These are phyloP conservation scores for Neoscytalidium dimidiatum DNA, from an alignment of 2,329 filamentous ascomycete genomes.

Conservation along the genomic window DNA sequence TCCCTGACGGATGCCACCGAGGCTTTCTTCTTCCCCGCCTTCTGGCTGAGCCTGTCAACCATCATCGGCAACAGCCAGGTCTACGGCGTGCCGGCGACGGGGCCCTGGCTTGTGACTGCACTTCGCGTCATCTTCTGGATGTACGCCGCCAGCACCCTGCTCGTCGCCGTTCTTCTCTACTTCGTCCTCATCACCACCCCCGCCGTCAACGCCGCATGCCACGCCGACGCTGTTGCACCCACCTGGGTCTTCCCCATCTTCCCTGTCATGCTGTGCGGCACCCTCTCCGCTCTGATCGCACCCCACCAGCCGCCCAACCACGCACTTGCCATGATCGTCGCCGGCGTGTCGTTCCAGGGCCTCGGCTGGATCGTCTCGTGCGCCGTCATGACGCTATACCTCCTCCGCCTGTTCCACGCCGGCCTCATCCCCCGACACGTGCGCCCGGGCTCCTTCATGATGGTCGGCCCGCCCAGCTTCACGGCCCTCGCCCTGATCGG, in stretches of 20 bases:
- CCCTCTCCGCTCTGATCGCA: constrained; percentile 67
- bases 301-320: constrained; percentile 58
- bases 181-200: constrained; percentile 55
- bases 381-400: constrained; percentile 73
- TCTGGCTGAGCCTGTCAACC: constrained; percentile 45
- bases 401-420: constrained; percentile 67
- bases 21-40: constrained; percentile 50
- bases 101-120: constrained; percentile 42
- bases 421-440: constrained; percentile 65
- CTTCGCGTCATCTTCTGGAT: constrained; percentile 47
- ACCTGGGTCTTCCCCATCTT: constrained; percentile 76
- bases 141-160: constrained; percentile 43
- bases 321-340: constrained; percentile 65
- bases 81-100: constrained; percentile 40
- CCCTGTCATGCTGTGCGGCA: constrained; percentile 72
- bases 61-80: constrained; percentile 46
- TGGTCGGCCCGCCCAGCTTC: constrained; percentile 72
- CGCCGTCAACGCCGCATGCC: constrained; percentile 48
- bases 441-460: constrained; percentile 72
- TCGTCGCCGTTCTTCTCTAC: constrained; percentile 53
- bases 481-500: constrained; percentile 70
- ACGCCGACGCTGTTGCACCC: constrained; percentile 70
- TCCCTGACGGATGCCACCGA: constrained; percentile 55
- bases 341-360: constrained; percentile 69
- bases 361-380: constrained; percentile 67